Percentiles rank a stretch among this genome's conserved stretches.
phyloP scores from a whole-genome alignment of 148 eudicot genomes.

The Spergularia bocconei region DNA sequence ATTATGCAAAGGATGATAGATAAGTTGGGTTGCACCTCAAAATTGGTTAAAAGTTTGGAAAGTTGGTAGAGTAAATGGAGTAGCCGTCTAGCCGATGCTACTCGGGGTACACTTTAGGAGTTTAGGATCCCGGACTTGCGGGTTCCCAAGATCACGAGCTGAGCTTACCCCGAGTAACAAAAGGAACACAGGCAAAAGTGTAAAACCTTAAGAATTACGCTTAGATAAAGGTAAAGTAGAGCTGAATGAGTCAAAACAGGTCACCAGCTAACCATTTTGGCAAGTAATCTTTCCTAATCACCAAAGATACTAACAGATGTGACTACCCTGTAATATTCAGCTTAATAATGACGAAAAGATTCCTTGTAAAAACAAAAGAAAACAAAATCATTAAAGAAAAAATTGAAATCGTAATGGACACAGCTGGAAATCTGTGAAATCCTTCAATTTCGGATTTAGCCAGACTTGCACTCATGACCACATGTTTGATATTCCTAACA shows the following conservation, averaged over 20 bases:
- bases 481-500: too few relatives aligned
- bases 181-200: not conserved
- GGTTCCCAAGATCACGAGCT: not conserved
- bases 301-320: slow-evolving; percentile 3
- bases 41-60: not conserved
- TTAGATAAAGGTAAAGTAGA: not conserved
- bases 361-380: too few relatives aligned
- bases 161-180: not conserved
- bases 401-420: not conserved
- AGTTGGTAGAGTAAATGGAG: not conserved
- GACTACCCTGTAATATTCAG: not conserved
- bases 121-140: not conserved
- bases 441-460: not conserved
- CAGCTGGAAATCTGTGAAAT: slow-evolving; percentile 4
- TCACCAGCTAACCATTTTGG: not conserved
- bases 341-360: not conserved
- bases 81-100: not conserved
- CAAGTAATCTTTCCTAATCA: slow-evolving; percentile 4
- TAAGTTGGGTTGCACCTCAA: not conserved
- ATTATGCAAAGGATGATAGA: not conserved
- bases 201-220: not conserved
- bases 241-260: not conserved
- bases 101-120: not conserved
- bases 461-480: not conserved
- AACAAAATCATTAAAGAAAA: too few relatives aligned